Evolutionary conservation across 2,329 filamentous ascomycete genomes (phyloP), one percentile per base, ranked within the genome.

Genomic region (Chaetomium sp.): DNA sequence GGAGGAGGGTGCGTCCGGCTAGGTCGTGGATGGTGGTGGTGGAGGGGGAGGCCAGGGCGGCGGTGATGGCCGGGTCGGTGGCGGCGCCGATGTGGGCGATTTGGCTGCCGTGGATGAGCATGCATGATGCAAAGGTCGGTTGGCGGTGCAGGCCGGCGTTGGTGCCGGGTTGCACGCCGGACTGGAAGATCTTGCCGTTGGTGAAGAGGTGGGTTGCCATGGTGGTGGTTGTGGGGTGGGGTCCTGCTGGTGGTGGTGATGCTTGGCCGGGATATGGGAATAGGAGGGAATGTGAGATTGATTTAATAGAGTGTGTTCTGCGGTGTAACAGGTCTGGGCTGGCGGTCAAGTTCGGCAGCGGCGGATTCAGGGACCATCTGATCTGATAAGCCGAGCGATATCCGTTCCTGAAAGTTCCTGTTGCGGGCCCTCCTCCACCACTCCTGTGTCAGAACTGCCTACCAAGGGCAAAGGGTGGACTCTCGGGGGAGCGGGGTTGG

Each of bases 141-240:
- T 68, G 65, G 16, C 70, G 67, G 65, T 70, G 54, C 50, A 71
- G 67, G 9, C 70, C 69, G 16, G 69, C 64, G 58, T 71, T 68
- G 51, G 67, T 66, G 9, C 70, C 67, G 2, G 70, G 70, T 4
- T 59, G 35, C 27, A 70, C 65, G 59, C 71, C 69, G 1, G 72
- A 69, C 50, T 73, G 77, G 72, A 78, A 69, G 82, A 85, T 33
- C 84, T 81, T 77, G 79, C 80, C 64, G 80, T 81, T 68, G 74
- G 78, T 25, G 73, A 81, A 67, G 76, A 82, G 71, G 23, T 64
- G 64, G 31, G 57, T 31, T n/a, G 62, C 29, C 67, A 69, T 70
- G 49, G 29, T 64, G 42, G 19, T 21, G 38, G 33, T 42, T 21
- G 47, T 50, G 27, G 12, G n/a, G 10, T 12, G 35, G 25, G 21